phyloP scores from a whole-genome alignment of 1,284 basidiomycete genomes.

The Salmacisia buchloeana region DNA sequence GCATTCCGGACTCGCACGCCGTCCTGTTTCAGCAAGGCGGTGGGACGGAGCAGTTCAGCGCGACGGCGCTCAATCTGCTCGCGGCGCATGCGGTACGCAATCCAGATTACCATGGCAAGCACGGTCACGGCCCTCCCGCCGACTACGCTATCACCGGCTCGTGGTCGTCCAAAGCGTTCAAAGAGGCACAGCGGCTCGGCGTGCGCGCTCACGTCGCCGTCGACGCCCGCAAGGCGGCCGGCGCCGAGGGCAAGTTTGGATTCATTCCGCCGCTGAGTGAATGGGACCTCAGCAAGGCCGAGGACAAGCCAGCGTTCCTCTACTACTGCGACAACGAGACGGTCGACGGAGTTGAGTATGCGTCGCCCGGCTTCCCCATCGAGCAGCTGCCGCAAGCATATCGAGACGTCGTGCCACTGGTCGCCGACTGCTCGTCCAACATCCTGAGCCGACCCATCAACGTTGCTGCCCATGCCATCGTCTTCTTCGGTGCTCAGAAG shows the following conservation, averaged over 20 bases:
- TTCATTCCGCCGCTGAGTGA: constrained; percentile 67
- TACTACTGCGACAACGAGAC: constrained; percentile 99
- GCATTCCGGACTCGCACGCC: constrained; percentile 39
- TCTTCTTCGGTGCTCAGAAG: constrained; percentile 99
- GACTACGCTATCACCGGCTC: constrained; percentile 47
- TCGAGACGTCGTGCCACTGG: constrained; percentile 65
- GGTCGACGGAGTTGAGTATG: constrained; percentile 89
- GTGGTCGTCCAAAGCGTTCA: constrained; percentile 45
- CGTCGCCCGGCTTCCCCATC: constrained; percentile 77
- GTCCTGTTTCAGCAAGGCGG: constrained; percentile 48
- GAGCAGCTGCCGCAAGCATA: constrained; percentile 61
- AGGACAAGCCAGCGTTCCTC: constrained; percentile 70
- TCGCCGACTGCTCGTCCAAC: constrained; percentile 92
- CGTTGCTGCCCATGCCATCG: constrained; percentile 72
- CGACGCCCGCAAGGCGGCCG: constrained; percentile 31
- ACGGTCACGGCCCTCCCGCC: constrained; percentile 32
- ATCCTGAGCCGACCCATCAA: constrained; percentile 91
- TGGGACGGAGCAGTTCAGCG: constrained; percentile 48
- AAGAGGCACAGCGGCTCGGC: constrained; percentile 42
- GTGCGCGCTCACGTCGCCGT: constrained; percentile 32
- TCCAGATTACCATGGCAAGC: constrained; percentile 29
- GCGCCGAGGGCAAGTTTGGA: constrained; percentile 59
- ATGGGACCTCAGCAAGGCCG: constrained; percentile 66
- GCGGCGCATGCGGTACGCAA: constrained; percentile 38
- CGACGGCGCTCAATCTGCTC: constrained; percentile 46